Conservation (phyloP, 2,329 filamentous ascomycete genomes). For the Mycosphaerella sp. region DNA sequence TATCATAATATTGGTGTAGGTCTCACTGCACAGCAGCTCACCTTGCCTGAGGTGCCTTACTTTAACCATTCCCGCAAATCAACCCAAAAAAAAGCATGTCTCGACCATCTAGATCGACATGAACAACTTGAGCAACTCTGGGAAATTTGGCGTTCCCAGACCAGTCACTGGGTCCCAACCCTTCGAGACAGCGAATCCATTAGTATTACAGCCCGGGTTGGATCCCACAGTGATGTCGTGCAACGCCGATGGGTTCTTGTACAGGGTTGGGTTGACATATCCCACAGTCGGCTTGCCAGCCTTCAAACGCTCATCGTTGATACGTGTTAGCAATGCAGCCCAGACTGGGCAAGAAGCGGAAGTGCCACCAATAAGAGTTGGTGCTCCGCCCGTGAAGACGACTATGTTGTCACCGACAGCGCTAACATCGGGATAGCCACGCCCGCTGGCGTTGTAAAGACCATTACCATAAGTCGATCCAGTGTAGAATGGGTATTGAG, state of each 20-base stretch:
- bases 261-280: constrained; percentile 33
- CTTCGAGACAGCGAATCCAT: constrained; percentile 21
- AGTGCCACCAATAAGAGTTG: constrained; percentile 27
- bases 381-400: constrained; percentile 18
- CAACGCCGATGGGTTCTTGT: constrained; percentile 35
- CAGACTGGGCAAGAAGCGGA: constrained; percentile 26
- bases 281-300: constrained; percentile 27
- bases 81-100: no score
- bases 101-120: constrained; percentile 6
- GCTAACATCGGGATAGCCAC: constrained; percentile 40
- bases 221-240: constrained; percentile 35
- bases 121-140: constrained; percentile 20
- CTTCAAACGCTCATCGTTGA: constrained; percentile 28
- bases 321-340: constrained; percentile 24
- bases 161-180: constrained; percentile 32
- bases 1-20: background rate
- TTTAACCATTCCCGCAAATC: background rate
- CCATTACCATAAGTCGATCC: constrained; percentile 49
- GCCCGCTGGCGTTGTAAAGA: constrained; percentile 27
- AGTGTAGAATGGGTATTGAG: constrained; percentile 30
- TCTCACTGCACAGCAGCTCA: background rate
- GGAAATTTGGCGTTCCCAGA: constrained; percentile 21
- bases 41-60: background rate
- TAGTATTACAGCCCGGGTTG: constrained; percentile 32
- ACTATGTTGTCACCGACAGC: constrained; percentile 29